Conservation (phyloP, 345 rosid species). For the Citrus australasica region DNA sequence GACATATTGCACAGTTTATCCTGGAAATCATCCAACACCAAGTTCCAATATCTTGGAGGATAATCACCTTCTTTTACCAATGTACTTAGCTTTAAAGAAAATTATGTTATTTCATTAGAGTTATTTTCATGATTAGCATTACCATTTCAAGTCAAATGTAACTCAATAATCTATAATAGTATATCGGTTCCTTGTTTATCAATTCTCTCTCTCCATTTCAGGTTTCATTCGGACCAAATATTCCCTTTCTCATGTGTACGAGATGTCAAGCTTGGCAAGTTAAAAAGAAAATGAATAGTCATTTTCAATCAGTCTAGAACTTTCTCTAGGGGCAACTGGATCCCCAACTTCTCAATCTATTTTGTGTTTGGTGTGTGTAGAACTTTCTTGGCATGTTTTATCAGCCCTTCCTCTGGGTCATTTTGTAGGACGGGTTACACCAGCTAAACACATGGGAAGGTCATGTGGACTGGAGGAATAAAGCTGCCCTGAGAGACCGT, state of each 20-base stretch:
- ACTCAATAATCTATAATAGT: too few species aligned
- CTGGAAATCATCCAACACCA: conserved; percentile 12
- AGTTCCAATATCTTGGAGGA: neutral
- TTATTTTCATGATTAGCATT: too few species aligned
- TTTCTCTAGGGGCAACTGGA: conserved; percentile 36
- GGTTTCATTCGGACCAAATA: neutral
- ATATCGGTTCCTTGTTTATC: neutral
- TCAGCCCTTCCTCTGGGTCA: neutral
- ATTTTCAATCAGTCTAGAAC: conserved; percentile 38
- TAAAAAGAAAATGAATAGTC: conserved; percentile 30
- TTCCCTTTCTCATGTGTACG: neutral
- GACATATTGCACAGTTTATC: neutral
- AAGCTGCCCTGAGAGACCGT: conserved; percentile 51
- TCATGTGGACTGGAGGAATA: conserved; percentile 45
- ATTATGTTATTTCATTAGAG: too few species aligned
- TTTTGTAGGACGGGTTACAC: conserved; percentile 47
- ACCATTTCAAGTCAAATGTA: too few species aligned
- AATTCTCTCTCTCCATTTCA: neutral
- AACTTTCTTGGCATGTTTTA: conserved; percentile 4
- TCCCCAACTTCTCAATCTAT: conserved; percentile 36
- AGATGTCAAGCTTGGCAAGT: conserved; percentile 15
- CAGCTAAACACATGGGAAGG: conserved; percentile 46
- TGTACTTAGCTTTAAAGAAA: too few species aligned
- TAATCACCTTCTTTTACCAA: too few species aligned
- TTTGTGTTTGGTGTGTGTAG: neutral